These are phyloP conservation scores for Arbutus unedo DNA, from an alignment of 148 eudicot species.

Conservation along the genomic window DNA sequence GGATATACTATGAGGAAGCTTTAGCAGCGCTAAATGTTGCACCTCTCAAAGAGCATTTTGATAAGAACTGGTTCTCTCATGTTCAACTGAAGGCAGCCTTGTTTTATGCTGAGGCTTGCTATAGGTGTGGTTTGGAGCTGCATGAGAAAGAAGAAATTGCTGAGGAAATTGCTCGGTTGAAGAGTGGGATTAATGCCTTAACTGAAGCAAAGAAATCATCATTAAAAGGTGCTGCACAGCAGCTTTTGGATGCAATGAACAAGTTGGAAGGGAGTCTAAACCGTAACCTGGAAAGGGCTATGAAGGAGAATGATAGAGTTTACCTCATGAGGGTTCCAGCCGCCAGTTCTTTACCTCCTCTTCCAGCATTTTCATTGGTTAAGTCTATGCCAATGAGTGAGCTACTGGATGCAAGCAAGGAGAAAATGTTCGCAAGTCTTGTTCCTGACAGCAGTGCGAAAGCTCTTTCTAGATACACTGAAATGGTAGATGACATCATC, in stretches of 20 bases:
- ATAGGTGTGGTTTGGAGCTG: constrained; percentile 81
- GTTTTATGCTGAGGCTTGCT: constrained; percentile 96
- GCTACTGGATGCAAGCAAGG: constrained; percentile 84
- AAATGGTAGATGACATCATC: constrained; percentile 89
- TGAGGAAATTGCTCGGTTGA: constrained; percentile 86
- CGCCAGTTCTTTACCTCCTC: constrained; percentile 65
- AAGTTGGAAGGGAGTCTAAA: constrained; percentile 74
- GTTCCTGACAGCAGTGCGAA: constrained; percentile 95
- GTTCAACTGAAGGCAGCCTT: constrained; percentile 89
- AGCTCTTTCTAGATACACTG: constrained; percentile 91
- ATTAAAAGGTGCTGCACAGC: constrained; percentile 76
- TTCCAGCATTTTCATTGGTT: constrained; percentile 81
- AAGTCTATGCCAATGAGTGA: constrained; percentile 80
- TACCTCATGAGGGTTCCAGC: constrained; percentile 93
- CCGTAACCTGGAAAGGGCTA: constrained; percentile 77
- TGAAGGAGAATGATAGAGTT: constrained; percentile 96
- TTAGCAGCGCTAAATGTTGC: constrained; percentile 71
- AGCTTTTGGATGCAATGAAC: constrained; percentile 78
- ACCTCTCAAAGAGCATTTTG: constrained; percentile 85
- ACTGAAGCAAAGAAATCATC: constrained; percentile 65
- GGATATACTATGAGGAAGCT: constrained; percentile 91
- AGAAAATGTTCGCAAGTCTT: constrained; percentile 85
- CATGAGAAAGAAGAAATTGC: constrained; percentile 98
- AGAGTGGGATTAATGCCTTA: constrained; percentile 65
- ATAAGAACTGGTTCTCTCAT: constrained; percentile 85